These are phyloP conservation scores for grape (Vitis vinifera) DNA, from an alignment of 164 flowering plant species.

Conservation along the genomic window ASM3070453v1 NC_081815.1:2985001-2985500, in stretches of 20 bases:
- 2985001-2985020: constrained; percentile 21
- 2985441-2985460: neutral
- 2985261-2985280: neutral
- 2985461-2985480: neutral
- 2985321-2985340: neutral
- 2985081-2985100: constrained; percentile 76
- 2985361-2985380: neutral
- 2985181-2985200: constrained; percentile 4
- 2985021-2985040: constrained; percentile 27
- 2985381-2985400: neutral
- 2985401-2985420: neutral
- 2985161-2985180: constrained; percentile 21
- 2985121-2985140: constrained; percentile 53
- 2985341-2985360: neutral
- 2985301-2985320: neutral
- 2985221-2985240: constrained; percentile 6
- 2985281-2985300: constrained; percentile 1
- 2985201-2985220: constrained; percentile 2
- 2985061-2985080: constrained; percentile 56
- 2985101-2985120: constrained; percentile 67
- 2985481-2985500: neutral
- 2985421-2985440: no score
- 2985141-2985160: constrained; percentile 30
- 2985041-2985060: constrained; percentile 27
- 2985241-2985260: constrained; percentile 12